Percentiles rank a stretch among this genome's conserved stretches.
phyloP scores from a whole-genome alignment of 202 grass and related monocot species.

The Carex arenaria region DNA sequence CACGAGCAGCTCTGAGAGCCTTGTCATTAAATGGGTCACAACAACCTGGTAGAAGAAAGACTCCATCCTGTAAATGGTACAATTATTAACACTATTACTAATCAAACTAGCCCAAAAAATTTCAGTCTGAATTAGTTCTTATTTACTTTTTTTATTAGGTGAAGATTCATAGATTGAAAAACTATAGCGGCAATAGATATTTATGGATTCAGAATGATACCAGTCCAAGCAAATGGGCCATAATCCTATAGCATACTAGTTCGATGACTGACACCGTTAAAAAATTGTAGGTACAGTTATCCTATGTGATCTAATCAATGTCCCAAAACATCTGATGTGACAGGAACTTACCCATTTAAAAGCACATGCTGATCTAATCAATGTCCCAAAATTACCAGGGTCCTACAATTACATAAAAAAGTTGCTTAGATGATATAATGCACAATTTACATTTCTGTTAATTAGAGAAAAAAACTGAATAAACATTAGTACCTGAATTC shows the following conservation, averaged over 20 bases:
- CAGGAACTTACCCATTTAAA: conserved; percentile 73
- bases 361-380: conserved; percentile 87
- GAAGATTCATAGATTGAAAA: background rate
- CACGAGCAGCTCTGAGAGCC: conserved; percentile 78
- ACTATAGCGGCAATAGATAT: background rate
- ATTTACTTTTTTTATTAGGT: background rate
- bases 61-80: conserved; percentile 55
- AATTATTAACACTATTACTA: background rate
- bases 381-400: conserved; percentile 87
- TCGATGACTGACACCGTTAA: background rate
- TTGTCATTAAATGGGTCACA: conserved; percentile 99
- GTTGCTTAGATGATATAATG: conserved; percentile 9
- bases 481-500: conserved; percentile 60
- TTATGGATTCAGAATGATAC: background rate
- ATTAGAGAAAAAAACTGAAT: background rate
- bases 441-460: background rate
- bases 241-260: background rate
- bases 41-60: conserved; percentile 81
- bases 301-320: too few relatives aligned
- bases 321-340: background rate
- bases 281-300: background rate
- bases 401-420: conserved; percentile 39
- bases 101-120: background rate
- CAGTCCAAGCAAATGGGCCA: background rate
- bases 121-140: background rate